A percentile compares a stretch with the other conserved stretches of the same genome.
Evolutionary conservation across 495 filamentous ascomycete species (phyloP).

Genomic region (Trichoderma parareesei): DNA sequence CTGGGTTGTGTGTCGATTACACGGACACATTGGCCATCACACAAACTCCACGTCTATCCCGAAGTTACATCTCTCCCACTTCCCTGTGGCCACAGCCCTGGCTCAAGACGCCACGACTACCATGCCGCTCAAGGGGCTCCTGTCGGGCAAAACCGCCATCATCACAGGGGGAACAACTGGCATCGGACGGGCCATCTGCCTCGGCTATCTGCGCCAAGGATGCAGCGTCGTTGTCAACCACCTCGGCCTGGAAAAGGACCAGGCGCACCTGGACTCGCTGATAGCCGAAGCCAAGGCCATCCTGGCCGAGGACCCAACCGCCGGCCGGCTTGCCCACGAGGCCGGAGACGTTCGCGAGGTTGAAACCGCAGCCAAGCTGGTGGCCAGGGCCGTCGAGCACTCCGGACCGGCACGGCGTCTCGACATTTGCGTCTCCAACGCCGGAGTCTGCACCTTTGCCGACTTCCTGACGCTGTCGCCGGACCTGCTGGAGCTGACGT

Average conservation of each 20-base stretch:
- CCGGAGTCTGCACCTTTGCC: constrained; percentile 76
- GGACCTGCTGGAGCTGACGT: constrained; percentile 54
- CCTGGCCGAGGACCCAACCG: constrained; percentile 19
- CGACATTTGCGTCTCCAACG: constrained; percentile 83
- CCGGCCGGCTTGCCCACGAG: constrained; percentile 49
- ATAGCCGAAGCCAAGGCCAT: constrained; percentile 43
- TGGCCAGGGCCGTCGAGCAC: constrained; percentile 44
- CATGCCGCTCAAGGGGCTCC: constrained; percentile 42
- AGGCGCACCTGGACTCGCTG: constrained; percentile 45
- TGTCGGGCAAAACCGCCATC: constrained; percentile 61
- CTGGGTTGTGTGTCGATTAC: no score
- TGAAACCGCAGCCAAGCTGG: constrained; percentile 49
- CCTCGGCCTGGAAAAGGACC: constrained; percentile 48
- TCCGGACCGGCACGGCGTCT: constrained; percentile 46
- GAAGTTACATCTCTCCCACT: not conserved
- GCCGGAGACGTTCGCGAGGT: constrained; percentile 61
- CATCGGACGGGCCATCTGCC: constrained; percentile 67
- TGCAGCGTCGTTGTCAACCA: constrained; percentile 65
- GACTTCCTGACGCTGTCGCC: constrained; percentile 66
- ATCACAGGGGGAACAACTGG: constrained; percentile 71
- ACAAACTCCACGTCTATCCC: not conserved
- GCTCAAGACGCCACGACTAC: not conserved
- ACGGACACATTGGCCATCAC: no score
- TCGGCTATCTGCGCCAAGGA: constrained; percentile 63
- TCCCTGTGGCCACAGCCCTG: not conserved